Base-by-base conservation (phyloP, 176 grass and related monocot genomes). In the Oryza meridionalis region DNA sequence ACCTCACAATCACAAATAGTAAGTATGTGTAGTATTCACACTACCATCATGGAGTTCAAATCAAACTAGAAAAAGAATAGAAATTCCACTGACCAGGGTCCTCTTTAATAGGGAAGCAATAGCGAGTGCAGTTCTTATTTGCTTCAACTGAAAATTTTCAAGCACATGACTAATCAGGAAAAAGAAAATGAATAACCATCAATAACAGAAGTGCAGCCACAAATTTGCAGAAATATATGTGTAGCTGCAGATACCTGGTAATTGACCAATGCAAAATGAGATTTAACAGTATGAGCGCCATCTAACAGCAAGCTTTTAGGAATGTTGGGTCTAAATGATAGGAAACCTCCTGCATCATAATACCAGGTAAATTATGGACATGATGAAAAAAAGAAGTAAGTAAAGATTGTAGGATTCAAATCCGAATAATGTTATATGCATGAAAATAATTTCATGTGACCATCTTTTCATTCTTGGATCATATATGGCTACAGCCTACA, bases 311-410 rank as follows among this genome's bases (percentile, higher is more conserved):
- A 86, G 73, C 53, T 50, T 83, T 90, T 96, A 65, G 93, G 93
- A 88, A 99, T 95, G 77, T 68, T 92, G 78, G 93, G 91, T 72
- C 84, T 94, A 88, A 99, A 99, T 92, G 89, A 88, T 77, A 99
- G 81, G 69, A 90, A 99, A 72, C 96, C 93, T 83, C 91, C 96
- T 99, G 91, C 81, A 90, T 84, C 47, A 72, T 69, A 43, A 80
- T 16, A 79, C 7, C 37, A 80, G 45, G 76, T 50, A 73, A 31
- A 53, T 10, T 64, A 83, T 45, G 49, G 35, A 68, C 63, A 70
- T 78, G 50, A 50, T 70, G 51, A 87, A 29, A 75, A 50, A 58
- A 7, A 62, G 37, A 24, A 75, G 19, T 17, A 51, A 61, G 22
- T 24, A 27, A 24, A 75, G 73, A 77, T 2, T 70, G 55, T 19